Evolutionary conservation across 352 stramenopile genomes (phyloP).

Genomic region (Phytophthora pisi): DNA sequence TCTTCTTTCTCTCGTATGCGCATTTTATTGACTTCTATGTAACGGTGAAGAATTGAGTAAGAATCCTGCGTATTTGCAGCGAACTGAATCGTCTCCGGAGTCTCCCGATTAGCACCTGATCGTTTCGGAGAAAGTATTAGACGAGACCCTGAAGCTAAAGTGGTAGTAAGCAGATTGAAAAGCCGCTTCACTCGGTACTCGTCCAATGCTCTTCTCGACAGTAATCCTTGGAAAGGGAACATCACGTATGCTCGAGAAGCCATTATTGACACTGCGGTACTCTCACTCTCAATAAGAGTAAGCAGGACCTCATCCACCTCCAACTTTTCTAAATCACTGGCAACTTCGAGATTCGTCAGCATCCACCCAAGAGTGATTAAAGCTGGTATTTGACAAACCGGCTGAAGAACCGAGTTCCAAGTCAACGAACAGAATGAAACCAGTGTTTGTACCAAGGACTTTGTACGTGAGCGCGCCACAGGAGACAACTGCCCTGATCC

Average conservation of each 20-base stretch:
- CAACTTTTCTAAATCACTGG: constrained; percentile 19
- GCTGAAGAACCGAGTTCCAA: constrained; percentile 24
- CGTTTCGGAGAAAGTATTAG: constrained; percentile 20
- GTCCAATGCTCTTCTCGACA: constrained; percentile 5
- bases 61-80: constrained; percentile 6
- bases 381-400: constrained; percentile 26
- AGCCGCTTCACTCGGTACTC: constrained; percentile 19
- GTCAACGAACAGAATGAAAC: constrained; percentile 31
- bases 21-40: constrained; percentile 9
- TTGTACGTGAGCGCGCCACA: constrained; percentile 20
- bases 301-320: constrained; percentile 26
- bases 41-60: constrained; percentile 9
- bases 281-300: constrained; percentile 23
- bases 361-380: constrained; percentile 27
- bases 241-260: constrained; percentile 11
- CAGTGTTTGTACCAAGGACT: constrained; percentile 28
- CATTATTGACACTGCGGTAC: constrained; percentile 13
- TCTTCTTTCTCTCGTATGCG: constrained; percentile 4
- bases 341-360: constrained; percentile 17
- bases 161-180: constrained; percentile 25
- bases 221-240: constrained; percentile 20
- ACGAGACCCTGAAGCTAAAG: constrained; percentile 11
- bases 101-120: background rate
- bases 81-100: constrained; percentile 22
- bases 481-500: constrained; percentile 22